A percentile compares a stretch with the other conserved stretches of the same genome.
These are phyloP conservation scores for Myrica gale DNA, from an alignment of 306 rosid species.

Conservation along the genomic window DNA sequence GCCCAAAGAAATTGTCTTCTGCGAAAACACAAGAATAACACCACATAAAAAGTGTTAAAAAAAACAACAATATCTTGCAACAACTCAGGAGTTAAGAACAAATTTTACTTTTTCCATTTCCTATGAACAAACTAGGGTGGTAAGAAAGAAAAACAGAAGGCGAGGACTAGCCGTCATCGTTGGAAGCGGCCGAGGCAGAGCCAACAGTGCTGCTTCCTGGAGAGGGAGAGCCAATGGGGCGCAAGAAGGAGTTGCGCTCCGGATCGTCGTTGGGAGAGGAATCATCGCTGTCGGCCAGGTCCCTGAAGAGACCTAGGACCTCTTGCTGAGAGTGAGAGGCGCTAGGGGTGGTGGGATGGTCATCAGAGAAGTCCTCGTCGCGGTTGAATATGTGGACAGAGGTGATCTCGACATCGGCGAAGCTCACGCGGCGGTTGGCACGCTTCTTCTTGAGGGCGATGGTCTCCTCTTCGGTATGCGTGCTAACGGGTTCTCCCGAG, in stretches of 20 bases:
- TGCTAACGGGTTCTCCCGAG: conserved; percentile 42
- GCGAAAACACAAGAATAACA: conserved; percentile 24
- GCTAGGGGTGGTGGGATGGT: conserved; percentile 36
- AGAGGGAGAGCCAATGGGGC: conserved; percentile 52
- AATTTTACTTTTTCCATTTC: neutral
- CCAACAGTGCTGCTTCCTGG: conserved; percentile 45
- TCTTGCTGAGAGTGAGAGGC: conserved; percentile 26
- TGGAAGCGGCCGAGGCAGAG: conserved; percentile 45
- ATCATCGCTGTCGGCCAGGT: conserved; percentile 57
- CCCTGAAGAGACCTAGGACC: conserved; percentile 53
- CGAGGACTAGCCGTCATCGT: conserved; percentile 41
- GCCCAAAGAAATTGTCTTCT: conserved; percentile 78
- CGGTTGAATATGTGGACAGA: conserved; percentile 82
- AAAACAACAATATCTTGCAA: neutral
- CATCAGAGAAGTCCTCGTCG: conserved; percentile 59
- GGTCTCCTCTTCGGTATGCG: conserved; percentile 59
- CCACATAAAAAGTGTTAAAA: neutral
- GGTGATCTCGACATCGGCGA: conserved; percentile 90
- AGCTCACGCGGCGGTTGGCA: conserved; percentile 79
- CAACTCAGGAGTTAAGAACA: neutral
- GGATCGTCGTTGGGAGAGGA: conserved; percentile 28
- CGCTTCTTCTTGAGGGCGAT: conserved; percentile 50
- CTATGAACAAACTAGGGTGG: neutral
- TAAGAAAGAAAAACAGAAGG: neutral
- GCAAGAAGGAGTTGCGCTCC: conserved; percentile 38